phyloP scores from a whole-genome alignment of 2,329 filamentous ascomycete genomes.

The Apiospora pterosperma region DNA sequence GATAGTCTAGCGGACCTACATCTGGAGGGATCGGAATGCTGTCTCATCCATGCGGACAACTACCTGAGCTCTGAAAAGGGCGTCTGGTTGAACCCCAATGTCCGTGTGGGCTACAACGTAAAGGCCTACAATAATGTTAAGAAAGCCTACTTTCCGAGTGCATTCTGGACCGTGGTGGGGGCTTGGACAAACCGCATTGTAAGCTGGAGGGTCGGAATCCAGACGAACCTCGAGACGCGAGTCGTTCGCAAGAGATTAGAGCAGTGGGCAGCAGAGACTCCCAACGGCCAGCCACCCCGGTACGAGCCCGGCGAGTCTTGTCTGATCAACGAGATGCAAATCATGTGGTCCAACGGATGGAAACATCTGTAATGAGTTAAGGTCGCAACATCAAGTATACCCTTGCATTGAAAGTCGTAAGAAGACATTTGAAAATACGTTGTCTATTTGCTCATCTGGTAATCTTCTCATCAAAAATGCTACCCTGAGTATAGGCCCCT shows the following conservation, averaged over 20 bases:
- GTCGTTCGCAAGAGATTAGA: conserved; percentile 37
- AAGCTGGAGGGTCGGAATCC: conserved; percentile 26
- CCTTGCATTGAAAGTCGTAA: not conserved
- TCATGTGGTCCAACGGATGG: conserved; percentile 57
- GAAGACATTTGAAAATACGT: not conserved
- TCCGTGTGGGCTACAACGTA: conserved; percentile 49
- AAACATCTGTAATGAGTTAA: conserved; percentile 44
- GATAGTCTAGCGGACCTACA: conserved; percentile 52
- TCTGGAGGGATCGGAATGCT: conserved; percentile 61
- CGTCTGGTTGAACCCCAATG: conserved; percentile 53
- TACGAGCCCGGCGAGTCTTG: conserved; percentile 45
- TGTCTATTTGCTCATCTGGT: not conserved
- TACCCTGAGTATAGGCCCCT: not conserved
- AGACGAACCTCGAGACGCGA: conserved; percentile 32
- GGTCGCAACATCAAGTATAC: conserved; percentile 6
- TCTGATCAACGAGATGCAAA: conserved; percentile 58
- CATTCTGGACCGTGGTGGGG: conserved; percentile 43
- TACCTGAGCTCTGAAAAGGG: conserved; percentile 39
- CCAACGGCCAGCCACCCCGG: conserved; percentile 23
- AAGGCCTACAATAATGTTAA: conserved; percentile 34
- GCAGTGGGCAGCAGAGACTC: conserved; percentile 35
- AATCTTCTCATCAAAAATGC: not conserved
- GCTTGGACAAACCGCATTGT: conserved; percentile 33
- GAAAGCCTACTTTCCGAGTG: conserved; percentile 33
- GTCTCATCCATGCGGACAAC: conserved; percentile 58